A percentile compares a stretch with the other conserved stretches of the same genome.
Evolutionary conservation across 192 early-diverging fungal genomes (phyloP).

Genomic region (Backusella circina): DNA sequence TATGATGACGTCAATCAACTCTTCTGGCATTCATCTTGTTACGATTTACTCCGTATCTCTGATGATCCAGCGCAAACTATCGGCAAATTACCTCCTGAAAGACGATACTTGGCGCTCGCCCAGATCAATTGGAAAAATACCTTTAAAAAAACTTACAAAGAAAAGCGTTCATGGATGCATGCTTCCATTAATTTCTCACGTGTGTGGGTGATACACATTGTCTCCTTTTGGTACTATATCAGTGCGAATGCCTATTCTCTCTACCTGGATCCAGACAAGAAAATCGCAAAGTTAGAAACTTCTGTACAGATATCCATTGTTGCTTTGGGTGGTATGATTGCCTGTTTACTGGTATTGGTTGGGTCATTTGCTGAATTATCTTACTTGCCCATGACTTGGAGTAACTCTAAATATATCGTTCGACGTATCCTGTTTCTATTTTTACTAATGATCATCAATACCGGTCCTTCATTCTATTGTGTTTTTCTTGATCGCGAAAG

Average conservation of each 20-base stretch:
- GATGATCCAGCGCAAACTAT: slow-evolving; percentile 27
- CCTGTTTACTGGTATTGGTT: slow-evolving; percentile 62
- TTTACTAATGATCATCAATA: slow-evolving; percentile 57
- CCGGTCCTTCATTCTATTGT: slow-evolving; percentile 61
- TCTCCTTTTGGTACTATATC: slow-evolving; percentile 77
- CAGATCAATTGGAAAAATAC: slow-evolving; percentile 67
- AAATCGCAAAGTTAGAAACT: slow-evolving; percentile 35
- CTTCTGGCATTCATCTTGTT: slow-evolving; percentile 70
- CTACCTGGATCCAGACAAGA: slow-evolving; percentile 43
- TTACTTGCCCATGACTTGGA: slow-evolving; percentile 63
- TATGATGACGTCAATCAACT: slow-evolving; percentile 85
- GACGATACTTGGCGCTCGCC: slow-evolving; percentile 59
- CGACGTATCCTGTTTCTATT: slow-evolving; percentile 51
- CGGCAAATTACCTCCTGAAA: slow-evolving; percentile 54
- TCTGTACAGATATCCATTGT: slow-evolving; percentile 62
- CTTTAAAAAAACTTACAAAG: slow-evolving; percentile 81
- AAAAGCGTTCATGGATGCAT: slow-evolving; percentile 82
- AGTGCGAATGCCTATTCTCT: slow-evolving; percentile 66
- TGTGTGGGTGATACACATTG: slow-evolving; percentile 82
- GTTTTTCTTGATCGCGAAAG: slow-evolving; percentile 41
- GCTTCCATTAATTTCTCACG: slow-evolving; percentile 80
- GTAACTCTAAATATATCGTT: slow-evolving; percentile 48
- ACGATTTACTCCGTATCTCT: slow-evolving; percentile 11
- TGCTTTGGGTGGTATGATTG: slow-evolving; percentile 67
- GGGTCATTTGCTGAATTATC: slow-evolving; percentile 66